Conservation (phyloP, 371 early-diverging fungal species). For the Circinella umbellata region DNA sequence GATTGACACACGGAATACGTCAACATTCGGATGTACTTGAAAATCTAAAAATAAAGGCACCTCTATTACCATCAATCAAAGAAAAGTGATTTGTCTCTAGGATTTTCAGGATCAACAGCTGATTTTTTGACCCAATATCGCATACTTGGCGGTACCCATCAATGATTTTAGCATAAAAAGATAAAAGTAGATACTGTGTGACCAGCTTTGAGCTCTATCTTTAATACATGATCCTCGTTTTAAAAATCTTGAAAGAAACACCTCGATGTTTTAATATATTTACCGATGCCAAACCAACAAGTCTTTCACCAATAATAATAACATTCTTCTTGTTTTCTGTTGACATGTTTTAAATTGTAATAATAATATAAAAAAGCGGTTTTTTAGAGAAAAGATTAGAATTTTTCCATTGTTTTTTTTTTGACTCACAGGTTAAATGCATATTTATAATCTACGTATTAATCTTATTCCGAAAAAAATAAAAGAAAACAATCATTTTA, state of each 20-base stretch:
- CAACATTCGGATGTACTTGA: neutral
- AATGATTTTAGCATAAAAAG: constrained; percentile 5
- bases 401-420: too few relatives aligned
- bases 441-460: too few relatives aligned
- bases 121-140: constrained; percentile 6
- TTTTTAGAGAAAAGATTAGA: too few relatives aligned
- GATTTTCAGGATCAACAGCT: constrained; percentile 23
- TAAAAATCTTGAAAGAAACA: constrained; percentile 32
- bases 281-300: constrained; percentile 36
- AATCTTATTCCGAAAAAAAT: too few relatives aligned
- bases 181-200: constrained; percentile 27
- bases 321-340: constrained; percentile 10
- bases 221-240: constrained; percentile 29
- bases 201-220: constrained; percentile 31
- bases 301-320: constrained; percentile 41
- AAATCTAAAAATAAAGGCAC: constrained; percentile 7
- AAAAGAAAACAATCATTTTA: too few relatives aligned
- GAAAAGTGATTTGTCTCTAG: constrained; percentile 12
- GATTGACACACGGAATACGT: constrained; percentile 26
- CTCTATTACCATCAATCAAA: constrained; percentile 17
- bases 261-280: constrained; percentile 26
- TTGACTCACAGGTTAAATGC: too few relatives aligned
- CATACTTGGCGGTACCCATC: constrained; percentile 14
- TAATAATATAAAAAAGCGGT: too few relatives aligned
- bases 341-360: neutral